A percentile compares a stretch with the other conserved stretches of the same genome.
Evolutionary conservation across 2,329 filamentous ascomycete genomes (phyloP).

Genomic region (Metarhizium brunneum): DNA sequence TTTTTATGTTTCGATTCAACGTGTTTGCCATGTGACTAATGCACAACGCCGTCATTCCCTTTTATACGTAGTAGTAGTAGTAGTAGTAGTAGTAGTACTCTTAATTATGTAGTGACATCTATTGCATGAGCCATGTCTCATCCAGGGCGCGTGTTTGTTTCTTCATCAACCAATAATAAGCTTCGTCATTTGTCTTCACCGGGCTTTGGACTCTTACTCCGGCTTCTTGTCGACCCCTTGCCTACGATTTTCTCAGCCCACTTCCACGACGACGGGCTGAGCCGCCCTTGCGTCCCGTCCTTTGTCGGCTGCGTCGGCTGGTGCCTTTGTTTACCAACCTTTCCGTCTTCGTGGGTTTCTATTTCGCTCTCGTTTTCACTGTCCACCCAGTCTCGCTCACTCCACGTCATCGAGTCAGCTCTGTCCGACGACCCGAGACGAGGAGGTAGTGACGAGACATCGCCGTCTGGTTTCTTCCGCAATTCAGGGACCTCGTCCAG

Average conservation of each 20-base stretch:
- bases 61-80: background rate
- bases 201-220: slow-evolving; percentile 17
- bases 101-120: background rate
- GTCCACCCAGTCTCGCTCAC: slow-evolving; percentile 54
- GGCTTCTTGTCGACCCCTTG: slow-evolving; percentile 20
- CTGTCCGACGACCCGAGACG: slow-evolving; percentile 15
- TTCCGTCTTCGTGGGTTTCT: slow-evolving; percentile 13
- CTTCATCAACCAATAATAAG: background rate
- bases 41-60: background rate
- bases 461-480: slow-evolving; percentile 20
- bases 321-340: slow-evolving; percentile 3
- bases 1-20: background rate
- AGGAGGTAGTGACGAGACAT: slow-evolving; percentile 11
- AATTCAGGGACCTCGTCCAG: slow-evolving; percentile 38
- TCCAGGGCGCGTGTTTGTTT: background rate
- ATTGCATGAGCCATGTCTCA: background rate
- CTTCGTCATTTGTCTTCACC: background rate
- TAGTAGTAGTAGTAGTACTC: background rate
- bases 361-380: slow-evolving; percentile 36
- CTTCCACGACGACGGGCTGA: slow-evolving; percentile 31
- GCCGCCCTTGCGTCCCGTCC: slow-evolving; percentile 6
- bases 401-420: slow-evolving; percentile 53
- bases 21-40: background rate
- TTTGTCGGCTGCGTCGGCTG: slow-evolving; percentile 6
- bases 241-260: slow-evolving; percentile 48